These are phyloP conservation scores for Paspalum vaginatum DNA, from an alignment of 176 grass and related monocot genomes.

Conservation along the genomic window DNA sequence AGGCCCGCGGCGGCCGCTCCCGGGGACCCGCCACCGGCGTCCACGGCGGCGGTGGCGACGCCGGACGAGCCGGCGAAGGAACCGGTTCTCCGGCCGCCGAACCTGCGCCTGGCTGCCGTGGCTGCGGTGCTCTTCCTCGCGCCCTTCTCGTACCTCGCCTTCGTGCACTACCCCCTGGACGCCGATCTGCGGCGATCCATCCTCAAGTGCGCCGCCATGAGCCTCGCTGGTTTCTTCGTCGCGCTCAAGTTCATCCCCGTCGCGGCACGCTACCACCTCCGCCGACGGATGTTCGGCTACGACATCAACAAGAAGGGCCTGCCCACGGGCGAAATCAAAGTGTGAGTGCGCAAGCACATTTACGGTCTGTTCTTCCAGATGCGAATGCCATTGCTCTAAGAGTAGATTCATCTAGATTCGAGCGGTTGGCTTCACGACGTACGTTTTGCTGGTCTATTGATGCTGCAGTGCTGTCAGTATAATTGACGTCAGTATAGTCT, in stretches of 20 bases:
- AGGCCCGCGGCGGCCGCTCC: constrained; percentile 41
- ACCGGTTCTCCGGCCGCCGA: constrained; percentile 65
- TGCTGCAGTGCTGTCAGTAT: background rate
- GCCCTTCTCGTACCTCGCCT: constrained; percentile 89
- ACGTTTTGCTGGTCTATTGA: background rate
- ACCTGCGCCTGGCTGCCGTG: constrained; percentile 49
- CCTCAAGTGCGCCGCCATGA: constrained; percentile 69
- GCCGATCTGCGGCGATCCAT: constrained; percentile 76
- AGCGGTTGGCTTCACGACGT: constrained; percentile 10
- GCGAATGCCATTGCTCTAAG: background rate
- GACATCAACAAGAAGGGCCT: constrained; percentile 98
- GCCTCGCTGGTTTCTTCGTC: constrained; percentile 67
- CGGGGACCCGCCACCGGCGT: constrained; percentile 26
- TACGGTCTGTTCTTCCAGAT: background rate
- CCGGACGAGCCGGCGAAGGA: constrained; percentile 26
- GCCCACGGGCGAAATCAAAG: constrained; percentile 76
- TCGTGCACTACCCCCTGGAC: constrained; percentile 73
- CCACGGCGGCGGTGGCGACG: constrained; percentile 4
- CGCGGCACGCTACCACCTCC: constrained; percentile 78
- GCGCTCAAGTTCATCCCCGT: constrained; percentile 74
- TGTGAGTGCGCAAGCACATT: constrained; percentile 57
- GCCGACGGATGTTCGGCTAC: constrained; percentile 81
- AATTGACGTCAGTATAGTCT: constrained; percentile 4
- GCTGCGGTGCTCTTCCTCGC: constrained; percentile 62
- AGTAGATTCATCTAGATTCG: background rate